A percentile compares a stretch with the other conserved stretches of the same genome.
These are phyloP conservation scores for Marchantia polymorpha DNA, from an alignment of 225 moss, liverwort and hornwort species.

Conservation along the genomic window DNA sequence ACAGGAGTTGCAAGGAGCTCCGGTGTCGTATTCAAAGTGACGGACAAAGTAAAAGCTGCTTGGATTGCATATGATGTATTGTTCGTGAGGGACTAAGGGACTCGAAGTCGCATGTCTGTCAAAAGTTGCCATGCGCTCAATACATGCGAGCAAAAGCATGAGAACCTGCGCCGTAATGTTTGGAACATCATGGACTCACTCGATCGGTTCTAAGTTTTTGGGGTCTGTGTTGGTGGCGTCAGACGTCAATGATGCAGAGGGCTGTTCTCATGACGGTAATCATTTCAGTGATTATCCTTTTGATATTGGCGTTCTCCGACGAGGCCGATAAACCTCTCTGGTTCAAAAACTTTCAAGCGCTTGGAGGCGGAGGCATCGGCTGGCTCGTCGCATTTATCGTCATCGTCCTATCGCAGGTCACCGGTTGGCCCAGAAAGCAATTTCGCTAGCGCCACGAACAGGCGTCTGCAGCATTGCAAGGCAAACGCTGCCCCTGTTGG, in stretches of 20 bases:
- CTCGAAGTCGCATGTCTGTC: not conserved
- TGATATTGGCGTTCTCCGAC: conserved; percentile 13
- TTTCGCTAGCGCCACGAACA: not conserved
- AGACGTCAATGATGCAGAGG: conserved; percentile 24
- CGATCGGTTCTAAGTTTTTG: not conserved
- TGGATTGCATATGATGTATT: not conserved
- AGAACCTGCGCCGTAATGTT: not conserved
- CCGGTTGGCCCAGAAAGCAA: conserved; percentile 26
- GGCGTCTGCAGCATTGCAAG: too few species aligned
- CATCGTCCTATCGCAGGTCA: conserved; percentile 21
- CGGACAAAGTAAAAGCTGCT: not conserved
- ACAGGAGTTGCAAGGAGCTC: not conserved
- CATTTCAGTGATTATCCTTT: not conserved
- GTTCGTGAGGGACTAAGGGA: not conserved
- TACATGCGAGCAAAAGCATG: not conserved
- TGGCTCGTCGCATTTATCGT: conserved; percentile 30
- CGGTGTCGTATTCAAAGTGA: not conserved
- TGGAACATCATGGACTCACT: not conserved
- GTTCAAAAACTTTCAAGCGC: conserved; percentile 23
- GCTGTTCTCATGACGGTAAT: conserved; percentile 1
- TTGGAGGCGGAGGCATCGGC: conserved; percentile 26
- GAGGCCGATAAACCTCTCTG: conserved; percentile 22
- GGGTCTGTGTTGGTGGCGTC: not conserved
- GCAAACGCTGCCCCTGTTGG: too few species aligned
- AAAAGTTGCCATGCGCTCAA: not conserved